These are phyloP conservation scores for Dipteronia sinensis DNA, from an alignment of 345 rosid species.

Conservation along the genomic window DNA sequence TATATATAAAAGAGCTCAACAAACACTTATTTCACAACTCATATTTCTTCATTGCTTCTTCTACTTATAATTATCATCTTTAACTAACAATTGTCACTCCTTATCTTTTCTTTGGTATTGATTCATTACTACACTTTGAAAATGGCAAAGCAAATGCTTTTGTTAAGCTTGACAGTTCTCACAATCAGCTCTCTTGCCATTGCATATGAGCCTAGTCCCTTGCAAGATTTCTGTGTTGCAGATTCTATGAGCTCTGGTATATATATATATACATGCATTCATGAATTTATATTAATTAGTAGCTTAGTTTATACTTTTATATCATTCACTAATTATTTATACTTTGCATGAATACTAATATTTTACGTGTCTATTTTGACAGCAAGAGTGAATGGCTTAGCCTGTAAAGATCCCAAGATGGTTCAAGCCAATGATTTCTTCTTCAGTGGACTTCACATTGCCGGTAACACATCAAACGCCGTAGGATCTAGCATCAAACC, in stretches of 20 bases:
- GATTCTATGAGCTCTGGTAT: slow-evolving; percentile 20
- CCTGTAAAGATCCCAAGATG: slow-evolving; percentile 13
- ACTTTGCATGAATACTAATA: too few species aligned
- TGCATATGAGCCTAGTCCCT: slow-evolving; percentile 28
- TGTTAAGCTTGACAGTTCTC: slow-evolving; percentile 2
- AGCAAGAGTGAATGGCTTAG: slow-evolving; percentile 15
- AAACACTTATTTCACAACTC: neutral
- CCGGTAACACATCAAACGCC: slow-evolving; percentile 12
- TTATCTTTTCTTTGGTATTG: neutral
- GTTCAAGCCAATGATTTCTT: slow-evolving; percentile 22
- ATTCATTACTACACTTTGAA: neutral
- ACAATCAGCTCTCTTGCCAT: slow-evolving; percentile 10
- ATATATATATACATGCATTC: neutral
- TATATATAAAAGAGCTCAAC: neutral
- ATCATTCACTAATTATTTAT: neutral
- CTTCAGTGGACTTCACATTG: slow-evolving; percentile 27
- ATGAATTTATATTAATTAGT: neutral
- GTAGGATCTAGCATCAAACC: slow-evolving; percentile 19
- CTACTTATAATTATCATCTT: neutral
- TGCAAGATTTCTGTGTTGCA: slow-evolving; percentile 36
- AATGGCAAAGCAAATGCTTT: slow-evolving; percentile 6
- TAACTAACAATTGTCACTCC: neutral
- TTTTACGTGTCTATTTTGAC: neutral
- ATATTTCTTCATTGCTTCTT: neutral
- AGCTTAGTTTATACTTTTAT: neutral